Conservation (phyloP, 805 yeast genomes). For the Cyberlindnera saturnus region DNA sequence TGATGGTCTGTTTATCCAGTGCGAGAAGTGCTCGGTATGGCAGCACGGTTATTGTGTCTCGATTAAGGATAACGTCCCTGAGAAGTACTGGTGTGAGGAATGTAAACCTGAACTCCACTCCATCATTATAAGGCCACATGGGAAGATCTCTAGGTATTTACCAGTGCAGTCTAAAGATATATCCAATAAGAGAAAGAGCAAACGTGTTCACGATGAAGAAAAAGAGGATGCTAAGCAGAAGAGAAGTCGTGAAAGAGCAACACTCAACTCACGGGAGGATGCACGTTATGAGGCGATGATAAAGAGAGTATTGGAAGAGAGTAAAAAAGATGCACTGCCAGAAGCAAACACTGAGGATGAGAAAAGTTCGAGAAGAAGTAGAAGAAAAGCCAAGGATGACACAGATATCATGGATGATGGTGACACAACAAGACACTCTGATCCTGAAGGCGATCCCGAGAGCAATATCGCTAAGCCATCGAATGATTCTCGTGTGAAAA, state of each 20-base stretch:
- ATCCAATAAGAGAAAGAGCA: slow-evolving; percentile 17
- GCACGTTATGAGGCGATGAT: slow-evolving; percentile 37
- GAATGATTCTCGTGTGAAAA: slow-evolving; percentile 4
- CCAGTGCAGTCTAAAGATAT: slow-evolving; percentile 34
- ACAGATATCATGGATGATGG: neutral
- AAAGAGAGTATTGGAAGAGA: slow-evolving; percentile 35
- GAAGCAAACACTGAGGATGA: slow-evolving; percentile 6
- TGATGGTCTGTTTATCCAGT: slow-evolving; percentile 68
- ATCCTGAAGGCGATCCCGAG: neutral
- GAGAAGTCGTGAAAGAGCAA: slow-evolving; percentile 31
- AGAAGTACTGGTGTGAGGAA: slow-evolving; percentile 89
- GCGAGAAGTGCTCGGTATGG: slow-evolving; percentile 93
- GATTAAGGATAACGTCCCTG: slow-evolving; percentile 73
- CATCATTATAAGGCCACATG: slow-evolving; percentile 40
- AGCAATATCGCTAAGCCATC: slow-evolving; percentile 1
- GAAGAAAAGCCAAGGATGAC: slow-evolving; percentile 5
- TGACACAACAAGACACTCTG: neutral
- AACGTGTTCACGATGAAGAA: slow-evolving; percentile 7
- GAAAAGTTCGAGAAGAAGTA: slow-evolving; percentile 6
- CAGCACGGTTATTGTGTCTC: slow-evolving; percentile 98
- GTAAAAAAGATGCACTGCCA: slow-evolving; percentile 28
- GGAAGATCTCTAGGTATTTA: slow-evolving; percentile 42
- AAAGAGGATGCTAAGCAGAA: slow-evolving; percentile 9
- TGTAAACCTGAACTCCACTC: slow-evolving; percentile 84
- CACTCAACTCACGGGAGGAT: slow-evolving; percentile 35